Evolutionary conservation across 371 early-diverging fungal genomes (phyloP).

Genomic region (Rozella allomycis): DNA sequence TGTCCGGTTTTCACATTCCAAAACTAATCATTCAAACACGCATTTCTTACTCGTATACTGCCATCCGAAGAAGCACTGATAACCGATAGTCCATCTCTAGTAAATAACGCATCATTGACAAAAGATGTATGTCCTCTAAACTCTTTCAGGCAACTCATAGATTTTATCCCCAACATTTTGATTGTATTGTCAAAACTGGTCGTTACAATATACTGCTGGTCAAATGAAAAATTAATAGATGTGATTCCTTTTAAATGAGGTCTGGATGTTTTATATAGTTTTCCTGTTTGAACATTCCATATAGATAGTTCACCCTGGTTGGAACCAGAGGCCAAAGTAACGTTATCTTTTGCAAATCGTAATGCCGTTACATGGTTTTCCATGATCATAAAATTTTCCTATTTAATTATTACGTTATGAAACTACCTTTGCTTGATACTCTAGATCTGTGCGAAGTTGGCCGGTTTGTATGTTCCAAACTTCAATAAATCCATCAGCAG

Average conservation of each 20-base stretch:
- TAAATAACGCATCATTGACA: constrained; percentile 52
- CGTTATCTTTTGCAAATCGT: constrained; percentile 45
- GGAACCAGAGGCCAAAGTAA: constrained; percentile 59
- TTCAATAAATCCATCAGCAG: constrained; percentile 78
- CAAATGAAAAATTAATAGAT: too few relatives aligned
- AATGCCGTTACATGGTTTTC: constrained; percentile 54
- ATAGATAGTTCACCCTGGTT: constrained; percentile 66
- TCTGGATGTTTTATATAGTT: too few relatives aligned
- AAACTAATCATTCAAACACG: too few relatives aligned
- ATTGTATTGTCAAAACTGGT: too few relatives aligned
- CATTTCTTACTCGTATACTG: too few relatives aligned
- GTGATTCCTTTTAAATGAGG: too few relatives aligned
- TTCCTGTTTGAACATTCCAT: too few relatives aligned
- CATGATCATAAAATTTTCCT: constrained; percentile 81
- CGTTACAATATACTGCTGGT: too few relatives aligned
- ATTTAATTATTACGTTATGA: constrained; percentile 1
- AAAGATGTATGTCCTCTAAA: constrained; percentile 71
- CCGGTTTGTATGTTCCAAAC: constrained; percentile 76
- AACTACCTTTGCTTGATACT: constrained; percentile 67
- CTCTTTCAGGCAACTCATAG: constrained; percentile 64
- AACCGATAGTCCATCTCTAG: constrained; percentile 36
- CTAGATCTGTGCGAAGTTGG: constrained; percentile 60
- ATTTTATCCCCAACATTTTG: constrained; percentile 65
- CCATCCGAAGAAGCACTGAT: constrained; percentile 70
- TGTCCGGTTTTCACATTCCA: too few relatives aligned